Evolutionary conservation across 2,329 filamentous ascomycete genomes (phyloP), one percentile per base, ranked within the genome.

Genomic region (Fusarium vanettenii): DNA sequence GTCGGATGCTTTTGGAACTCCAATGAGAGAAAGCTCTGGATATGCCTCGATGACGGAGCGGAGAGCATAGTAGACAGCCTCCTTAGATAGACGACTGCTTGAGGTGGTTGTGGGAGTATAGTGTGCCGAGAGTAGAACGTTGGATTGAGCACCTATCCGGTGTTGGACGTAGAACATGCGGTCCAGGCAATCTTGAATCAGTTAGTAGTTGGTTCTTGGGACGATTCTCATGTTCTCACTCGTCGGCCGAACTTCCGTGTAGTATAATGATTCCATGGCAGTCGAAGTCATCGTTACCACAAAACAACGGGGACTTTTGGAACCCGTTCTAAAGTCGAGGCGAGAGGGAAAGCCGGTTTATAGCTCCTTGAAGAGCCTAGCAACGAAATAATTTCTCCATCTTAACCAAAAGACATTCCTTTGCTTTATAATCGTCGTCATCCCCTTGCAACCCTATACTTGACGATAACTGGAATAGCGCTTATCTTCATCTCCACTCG

Each of bases 121-220:
- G 22, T 64, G 74, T 2, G 74, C 74, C 1, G 74, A 76, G n/a
- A 74, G 29, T 4, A 76, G n/a, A 22, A 76, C 43, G 16, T 76
- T 76, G 2, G 73, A 64, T 39, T 72, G 72, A 2, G 60, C 70
- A 11, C 74, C 74, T 14, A 76, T 35, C 5, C 69, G 65, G 60
- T 74, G 67, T n/a, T 76, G 60, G 3, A 76, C 22, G 22, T 76
- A 76, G 50, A 72, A 76, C 39, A 70, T 74, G 37, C 67, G 73
- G 9, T 76, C 71, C 10, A 76, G 43, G n/a, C 56, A 63, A 33
- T 65, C 71, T 73, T 4, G 18, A 8, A 6, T 6, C 6, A 14
- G 39, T 71, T 3, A 71, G 61, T 13, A 55, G 14, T 18, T 10
- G 4, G 37, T 35, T 3, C 1, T 5, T 14, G 11, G 0, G 0